A percentile compares a stretch with the other conserved stretches of the same genome.
Evolutionary conservation across 257 asterid genomes (phyloP).

Genomic region (Petrea volubilis): DNA sequence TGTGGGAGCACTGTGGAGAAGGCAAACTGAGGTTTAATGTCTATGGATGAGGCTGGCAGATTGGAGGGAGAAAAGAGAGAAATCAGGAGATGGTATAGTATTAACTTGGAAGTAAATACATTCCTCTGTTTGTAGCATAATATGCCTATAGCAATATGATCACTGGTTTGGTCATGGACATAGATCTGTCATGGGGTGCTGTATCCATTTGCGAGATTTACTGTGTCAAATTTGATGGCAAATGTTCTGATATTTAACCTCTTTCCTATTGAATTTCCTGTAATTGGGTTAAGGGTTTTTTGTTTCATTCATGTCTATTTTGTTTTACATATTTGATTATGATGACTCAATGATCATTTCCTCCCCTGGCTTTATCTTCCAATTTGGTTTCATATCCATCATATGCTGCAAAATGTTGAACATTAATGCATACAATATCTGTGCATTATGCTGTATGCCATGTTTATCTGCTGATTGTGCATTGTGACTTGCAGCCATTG

Average conservation of each 20-base stretch:
- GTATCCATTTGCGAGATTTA: too few species aligned
- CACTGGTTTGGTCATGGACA: background rate
- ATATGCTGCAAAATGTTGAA: too few species aligned
- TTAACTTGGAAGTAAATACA: background rate
- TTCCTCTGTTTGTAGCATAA: background rate
- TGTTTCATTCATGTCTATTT: background rate
- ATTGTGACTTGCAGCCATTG: slow-evolving; percentile 54
- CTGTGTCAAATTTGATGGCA: too few species aligned
- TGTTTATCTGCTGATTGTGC: slow-evolving; percentile 20
- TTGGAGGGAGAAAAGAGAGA: background rate
- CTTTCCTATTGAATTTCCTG: background rate
- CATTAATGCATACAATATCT: background rate
- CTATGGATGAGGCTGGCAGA: too few species aligned
- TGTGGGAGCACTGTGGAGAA: too few species aligned
- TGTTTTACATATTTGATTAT: background rate
- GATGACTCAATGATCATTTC: background rate
- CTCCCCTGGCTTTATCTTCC: background rate
- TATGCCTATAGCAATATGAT: background rate
- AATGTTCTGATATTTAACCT: background rate
- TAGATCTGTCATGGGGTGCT: too few species aligned
- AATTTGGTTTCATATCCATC: background rate
- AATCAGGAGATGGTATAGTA: background rate
- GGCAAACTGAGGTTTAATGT: background rate
- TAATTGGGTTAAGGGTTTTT: background rate
- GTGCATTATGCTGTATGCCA: background rate